phyloP scores from a whole-genome alignment of 805 yeast genomes.

The Wickerhamomyces chambardii region DNA sequence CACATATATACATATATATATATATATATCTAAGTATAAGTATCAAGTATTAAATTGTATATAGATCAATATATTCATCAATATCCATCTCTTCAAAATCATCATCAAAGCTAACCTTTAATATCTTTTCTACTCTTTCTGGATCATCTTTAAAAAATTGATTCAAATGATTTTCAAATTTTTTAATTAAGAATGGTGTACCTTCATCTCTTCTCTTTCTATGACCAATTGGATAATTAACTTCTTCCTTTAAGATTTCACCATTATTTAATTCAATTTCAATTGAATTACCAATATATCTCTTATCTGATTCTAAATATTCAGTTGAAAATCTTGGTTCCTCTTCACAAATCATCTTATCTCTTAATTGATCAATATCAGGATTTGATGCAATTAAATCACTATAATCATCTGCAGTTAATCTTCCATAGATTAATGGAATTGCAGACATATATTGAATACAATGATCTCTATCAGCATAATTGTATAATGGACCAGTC shows the following conservation, averaged over 20 bases:
- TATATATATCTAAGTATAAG: too few species aligned
- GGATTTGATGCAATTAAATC: constrained; percentile 43
- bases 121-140: constrained; percentile 27
- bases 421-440: constrained; percentile 44
- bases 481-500: constrained; percentile 49
- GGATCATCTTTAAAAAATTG: constrained; percentile 29
- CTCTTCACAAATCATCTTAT: constrained; percentile 45
- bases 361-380: constrained; percentile 40
- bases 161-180: constrained; percentile 41
- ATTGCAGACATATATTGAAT: constrained; percentile 56
- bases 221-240: constrained; percentile 53
- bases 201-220: constrained; percentile 51
- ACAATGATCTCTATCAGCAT: constrained; percentile 60
- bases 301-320: constrained; percentile 47
- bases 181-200: constrained; percentile 39
- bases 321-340: constrained; percentile 39
- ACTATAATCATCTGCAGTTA: constrained; percentile 49
- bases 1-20: too few species aligned
- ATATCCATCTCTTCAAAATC: constrained; percentile 32
- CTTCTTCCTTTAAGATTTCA: constrained; percentile 38
- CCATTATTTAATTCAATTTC: constrained; percentile 45
- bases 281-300: constrained; percentile 49
- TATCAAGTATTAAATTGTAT: constrained; percentile 4
- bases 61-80: constrained; percentile 38
- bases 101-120: constrained; percentile 22